Percentiles rank a stretch among this genome's conserved stretches.
These are phyloP conservation scores for Colletotrichum noveboracense DNA, from an alignment of 2,329 filamentous ascomycete species.

Conservation along the genomic window DNA sequence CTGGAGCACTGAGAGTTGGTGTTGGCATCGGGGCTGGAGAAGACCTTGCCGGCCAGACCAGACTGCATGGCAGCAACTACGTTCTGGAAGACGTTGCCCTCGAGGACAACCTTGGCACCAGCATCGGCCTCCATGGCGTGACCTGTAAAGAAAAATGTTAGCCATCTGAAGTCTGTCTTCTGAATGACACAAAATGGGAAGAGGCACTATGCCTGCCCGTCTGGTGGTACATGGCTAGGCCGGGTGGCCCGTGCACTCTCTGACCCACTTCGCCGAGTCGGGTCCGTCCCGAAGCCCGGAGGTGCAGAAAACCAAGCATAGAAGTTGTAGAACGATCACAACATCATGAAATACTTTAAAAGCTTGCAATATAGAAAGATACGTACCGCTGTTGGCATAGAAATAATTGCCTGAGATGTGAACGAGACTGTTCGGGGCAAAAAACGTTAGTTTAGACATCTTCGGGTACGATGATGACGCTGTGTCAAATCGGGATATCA, in stretches of 20 bases:
- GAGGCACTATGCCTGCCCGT: no score
- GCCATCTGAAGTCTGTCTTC: neutral
- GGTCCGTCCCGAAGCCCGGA: neutral
- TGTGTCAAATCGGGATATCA: neutral
- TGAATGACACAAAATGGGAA: neutral
- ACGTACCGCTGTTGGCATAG: neutral
- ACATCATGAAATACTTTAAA: neutral
- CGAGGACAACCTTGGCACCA: conserved; percentile 49
- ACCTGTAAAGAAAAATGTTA: conserved; percentile 49
- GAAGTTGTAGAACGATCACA: no score
- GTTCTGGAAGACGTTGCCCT: conserved; percentile 65
- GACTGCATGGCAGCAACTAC: conserved; percentile 46
- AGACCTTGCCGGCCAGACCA: conserved; percentile 35
- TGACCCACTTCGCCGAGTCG: neutral
- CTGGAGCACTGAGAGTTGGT: conserved; percentile 46
- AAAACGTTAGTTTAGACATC: neutral
- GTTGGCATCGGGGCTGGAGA: conserved; percentile 33
- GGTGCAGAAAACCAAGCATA: neutral
- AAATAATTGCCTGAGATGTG: neutral
- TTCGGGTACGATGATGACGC: neutral
- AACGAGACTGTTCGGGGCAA: neutral
- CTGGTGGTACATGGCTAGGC: neutral
- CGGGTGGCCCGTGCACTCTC: neutral
- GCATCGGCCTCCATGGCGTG: conserved; percentile 62
- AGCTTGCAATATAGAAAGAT: neutral